Percentiles rank a stretch among this genome's conserved stretches.
These are phyloP conservation scores for Mortierella sp. DNA, from an alignment of 371 early-diverging fungal species.

Conservation along the genomic window DNA sequence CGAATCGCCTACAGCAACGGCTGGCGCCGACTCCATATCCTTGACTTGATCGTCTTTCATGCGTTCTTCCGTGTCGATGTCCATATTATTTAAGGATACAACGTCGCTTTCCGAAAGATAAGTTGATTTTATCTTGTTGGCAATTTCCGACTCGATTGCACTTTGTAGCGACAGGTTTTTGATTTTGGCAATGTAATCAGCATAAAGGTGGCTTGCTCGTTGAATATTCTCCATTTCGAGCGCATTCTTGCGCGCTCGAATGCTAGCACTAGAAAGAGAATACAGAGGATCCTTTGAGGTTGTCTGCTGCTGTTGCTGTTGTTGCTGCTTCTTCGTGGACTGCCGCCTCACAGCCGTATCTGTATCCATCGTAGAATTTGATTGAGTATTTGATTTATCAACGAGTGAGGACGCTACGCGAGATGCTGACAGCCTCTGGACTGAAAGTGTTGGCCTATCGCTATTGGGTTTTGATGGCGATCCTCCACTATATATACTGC, in stretches of 20 bases:
- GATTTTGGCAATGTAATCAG: constrained; percentile 43
- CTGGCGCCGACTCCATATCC: not conserved
- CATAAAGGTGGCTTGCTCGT: constrained; percentile 40
- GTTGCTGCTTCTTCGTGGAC: constrained; percentile 27
- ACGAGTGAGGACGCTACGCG: not conserved
- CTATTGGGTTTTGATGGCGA: constrained; percentile 1
- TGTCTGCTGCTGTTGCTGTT: not conserved
- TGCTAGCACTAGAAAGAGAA: constrained; percentile 52
- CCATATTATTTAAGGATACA: constrained; percentile 14
- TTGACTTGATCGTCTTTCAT: not conserved
- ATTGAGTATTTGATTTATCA: not conserved
- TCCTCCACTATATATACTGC: not conserved
- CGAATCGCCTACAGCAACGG: not conserved
- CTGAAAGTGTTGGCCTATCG: constrained; percentile 16
- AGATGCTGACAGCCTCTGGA: not conserved
- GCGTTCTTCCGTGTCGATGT: constrained; percentile 16
- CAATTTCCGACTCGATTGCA: not conserved
- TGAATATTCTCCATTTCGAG: constrained; percentile 55
- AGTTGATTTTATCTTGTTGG: constrained; percentile 10
- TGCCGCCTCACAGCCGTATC: constrained; percentile 9
- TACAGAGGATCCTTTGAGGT: constrained; percentile 37
- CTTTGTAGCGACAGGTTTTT: constrained; percentile 14
- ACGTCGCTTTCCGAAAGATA: constrained; percentile 17
- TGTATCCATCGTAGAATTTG: not conserved
- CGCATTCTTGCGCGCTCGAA: constrained; percentile 55